Base-by-base conservation (phyloP, 768 basidiomycete genomes). In the Tubosaeta sp. region DNA sequence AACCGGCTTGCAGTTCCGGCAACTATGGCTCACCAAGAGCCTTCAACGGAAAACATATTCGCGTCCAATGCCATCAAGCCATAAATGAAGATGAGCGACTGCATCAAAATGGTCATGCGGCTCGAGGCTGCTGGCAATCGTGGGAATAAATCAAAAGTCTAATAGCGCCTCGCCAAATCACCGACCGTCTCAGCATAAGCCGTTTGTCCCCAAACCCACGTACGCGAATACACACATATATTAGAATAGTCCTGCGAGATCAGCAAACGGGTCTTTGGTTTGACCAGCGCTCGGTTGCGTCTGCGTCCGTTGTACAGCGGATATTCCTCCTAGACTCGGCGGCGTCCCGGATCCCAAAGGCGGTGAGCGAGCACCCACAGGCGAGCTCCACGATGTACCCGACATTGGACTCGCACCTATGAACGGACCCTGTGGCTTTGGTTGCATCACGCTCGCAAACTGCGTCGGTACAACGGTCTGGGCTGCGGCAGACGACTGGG, bases 191-290 rank as follows among this genome's bases (percentile, higher is more conserved):
- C 29, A 31, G 29, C 29, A 31, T 31, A 8, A 31, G 10, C 29
- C 29, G 10, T 31, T 31, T 31, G 29, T 31, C 22, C 29, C 29
- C 29, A 31, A 31, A 31, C 6, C 29, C 29, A 11, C 29, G 29
- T 37, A 37, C 35, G n/a, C 35, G 7, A 37, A 17, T n/a, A 35
- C 17, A 35, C 17, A 8, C 25, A 41, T 16, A 41, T 25, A 41
- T 42, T 25, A 92, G 66, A 92, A 91, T 50, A 92, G 69, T 17
- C 85, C 85, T 3, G 78, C 88, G 33, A 92, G 74, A 70, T 92
- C 90, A 6, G 88, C 88, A 61, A 92, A 92, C 38, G 91, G 90
- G 67, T 92, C 90, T 65, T 88, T 92, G 51, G 71, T 74, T 59
- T 56, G 71, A 43, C 52, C 48, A 29, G 66, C 46, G 5, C 59